Base-by-base conservation (phyloP, 2,329 filamentous ascomycete species). In the Aspergillus pseudonomiae region DNA sequence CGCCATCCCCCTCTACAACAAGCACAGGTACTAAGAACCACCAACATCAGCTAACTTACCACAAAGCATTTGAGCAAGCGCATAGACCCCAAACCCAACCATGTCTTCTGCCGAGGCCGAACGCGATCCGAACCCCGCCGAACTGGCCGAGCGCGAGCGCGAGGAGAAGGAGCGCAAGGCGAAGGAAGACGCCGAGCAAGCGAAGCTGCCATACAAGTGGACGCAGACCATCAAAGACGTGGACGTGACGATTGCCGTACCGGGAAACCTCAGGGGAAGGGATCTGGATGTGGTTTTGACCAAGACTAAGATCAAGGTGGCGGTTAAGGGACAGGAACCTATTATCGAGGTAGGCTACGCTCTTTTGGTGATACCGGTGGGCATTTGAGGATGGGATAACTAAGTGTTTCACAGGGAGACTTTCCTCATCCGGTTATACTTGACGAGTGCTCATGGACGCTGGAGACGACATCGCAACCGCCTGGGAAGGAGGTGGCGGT, bases 381-480 rank as follows among this genome's bases (percentile, higher is more conserved):
- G 39, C 19, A 41, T 12, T 12, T 48, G 24, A 32, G 5, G 26
- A 24, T 6, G 21, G 41, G 24, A 48, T 10, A 7, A 58, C 60
- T 67, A 61, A 65, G 55, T 10, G 32, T 12, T 26, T 34, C 3
- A 21, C 36, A 97, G 93, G 95, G 94, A 79, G 87, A 92, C 63
- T 88, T 98, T 66, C 91, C 94, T 16, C 89, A 96, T 78, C 77
- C 90, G 16, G 88, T 99, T 76, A 83, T 84, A 73, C 84, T 90
- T 68, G 94, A 97, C 78, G 95, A 99, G 72, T 94, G 90, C 60
- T 96, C 94, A 64, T 99, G 95, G 95, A 97, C 94, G 2, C 88
- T 99, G 55, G 86, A 91, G 63, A 84, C 90, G 24, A 87, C 88
- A 56, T 78, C 88, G 1, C 82, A 68, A 57, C 75, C 70, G 54